Base-by-base conservation (phyloP, 2,329 filamentous ascomycete species). In the Stagonosporopsis cucurbitacearum region DNA sequence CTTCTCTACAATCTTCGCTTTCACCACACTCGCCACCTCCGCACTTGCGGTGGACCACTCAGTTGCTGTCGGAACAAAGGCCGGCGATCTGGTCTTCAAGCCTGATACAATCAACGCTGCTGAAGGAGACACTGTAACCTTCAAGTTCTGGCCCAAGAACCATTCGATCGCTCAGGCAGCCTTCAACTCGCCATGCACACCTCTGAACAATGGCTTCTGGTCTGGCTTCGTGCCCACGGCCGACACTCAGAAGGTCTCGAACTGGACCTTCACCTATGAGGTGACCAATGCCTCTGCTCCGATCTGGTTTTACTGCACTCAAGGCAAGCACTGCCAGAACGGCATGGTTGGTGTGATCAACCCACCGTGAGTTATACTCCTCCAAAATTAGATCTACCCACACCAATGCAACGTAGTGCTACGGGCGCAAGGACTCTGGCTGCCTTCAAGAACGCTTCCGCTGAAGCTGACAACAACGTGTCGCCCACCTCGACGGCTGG, bases 281-380 rank as follows among this genome's bases (percentile, higher is more conserved):
- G 71, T 77, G 53, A 72, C 47, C 12, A 74, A 76, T 42, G 71
- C 68, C 35, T 73, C 72, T 13, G 58, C 65, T 13, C 75, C 75
- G n/a, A 63, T 76, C 57, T 76, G 73, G 70, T 74, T 74, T 66
- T 77, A 77, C 68, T 77, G 75, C 68, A 67, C 71, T n/a, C 73
- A 74, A 50, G 72, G 61, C 45, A 51, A 60, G 61, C 75, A 77
- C 56, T 77, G 75, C 66, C 70, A 75, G 55, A 50, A 33, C 35
- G 75, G 74, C 46, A 77, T 77, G 75, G 75, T 76, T 26, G 74
- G 72, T 60, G 74, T 73, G 4, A 74, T 77, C 66, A 77, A 77
- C 65, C 64, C 66, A 50, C 65, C 70, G 72, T 75, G 67, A 68
- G 72, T 67, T 3, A 40, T 19, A 13, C 15, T 22, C 26, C 15